These are phyloP conservation scores for Plantago major DNA, from an alignment of 257 asterid species.

Conservation along the genomic window DNA sequence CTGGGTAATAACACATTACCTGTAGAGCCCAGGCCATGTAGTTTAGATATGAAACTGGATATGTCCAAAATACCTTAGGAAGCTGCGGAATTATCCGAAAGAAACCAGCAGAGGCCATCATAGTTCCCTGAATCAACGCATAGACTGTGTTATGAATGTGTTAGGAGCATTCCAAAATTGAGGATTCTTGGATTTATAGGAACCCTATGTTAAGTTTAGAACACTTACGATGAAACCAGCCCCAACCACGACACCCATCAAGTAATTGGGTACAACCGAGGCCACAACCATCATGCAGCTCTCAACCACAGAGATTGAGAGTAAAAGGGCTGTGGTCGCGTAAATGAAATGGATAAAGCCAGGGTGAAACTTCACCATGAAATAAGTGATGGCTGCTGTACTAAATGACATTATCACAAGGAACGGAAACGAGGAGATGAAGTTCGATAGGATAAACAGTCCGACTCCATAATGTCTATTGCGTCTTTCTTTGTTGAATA, in stretches of 20 bases:
- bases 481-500: constrained; percentile 64
- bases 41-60: constrained; percentile 73
- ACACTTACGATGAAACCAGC: constrained; percentile 72
- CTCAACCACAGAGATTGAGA: constrained; percentile 72
- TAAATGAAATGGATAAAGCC: constrained; percentile 60
- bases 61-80: constrained; percentile 68
- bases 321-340: constrained; percentile 43
- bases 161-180: neutral
- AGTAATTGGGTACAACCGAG: constrained; percentile 79
- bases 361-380: constrained; percentile 60
- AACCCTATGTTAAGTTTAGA: neutral
- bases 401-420: constrained; percentile 49
- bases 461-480: constrained; percentile 84
- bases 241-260: constrained; percentile 74
- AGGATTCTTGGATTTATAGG: neutral
- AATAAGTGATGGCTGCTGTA: constrained; percentile 58
- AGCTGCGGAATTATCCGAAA: constrained; percentile 62
- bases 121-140: constrained; percentile 48
- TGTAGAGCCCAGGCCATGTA: constrained; percentile 86
- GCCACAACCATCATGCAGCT: constrained; percentile 96
- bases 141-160: neutral
- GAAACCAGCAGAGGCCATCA: constrained; percentile 92
- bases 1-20: constrained; percentile 28
- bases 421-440: constrained; percentile 79
- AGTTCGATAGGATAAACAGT: constrained; percentile 63